These are phyloP conservation scores for Brassica juncea DNA, from an alignment of 345 rosid genomes.

Conservation along the genomic window DNA sequence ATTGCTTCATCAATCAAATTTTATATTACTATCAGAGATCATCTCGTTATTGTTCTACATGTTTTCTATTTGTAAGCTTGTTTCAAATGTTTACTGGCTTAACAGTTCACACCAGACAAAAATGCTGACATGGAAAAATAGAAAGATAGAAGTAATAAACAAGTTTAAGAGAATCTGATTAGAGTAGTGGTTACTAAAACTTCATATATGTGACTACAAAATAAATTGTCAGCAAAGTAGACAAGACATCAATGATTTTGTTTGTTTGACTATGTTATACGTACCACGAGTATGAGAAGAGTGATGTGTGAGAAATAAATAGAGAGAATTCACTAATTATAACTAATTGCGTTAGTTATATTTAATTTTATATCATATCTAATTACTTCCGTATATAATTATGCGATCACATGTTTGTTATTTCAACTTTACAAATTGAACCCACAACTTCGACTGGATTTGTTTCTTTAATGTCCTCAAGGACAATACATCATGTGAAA, in stretches of 20 bases:
- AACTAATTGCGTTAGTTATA: background rate
- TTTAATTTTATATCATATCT: background rate
- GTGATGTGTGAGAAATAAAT: background rate
- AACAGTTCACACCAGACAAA: background rate
- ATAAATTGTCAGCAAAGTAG: slow-evolving; percentile 5
- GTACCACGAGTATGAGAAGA: background rate
- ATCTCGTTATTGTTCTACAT: background rate
- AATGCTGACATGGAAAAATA: background rate
- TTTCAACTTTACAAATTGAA: background rate
- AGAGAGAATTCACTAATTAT: background rate
- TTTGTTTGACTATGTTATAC: background rate
- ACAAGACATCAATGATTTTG: background rate
- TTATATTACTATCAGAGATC: background rate
- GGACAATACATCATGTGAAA: background rate
- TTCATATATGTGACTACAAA: background rate
- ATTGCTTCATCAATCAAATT: slow-evolving; percentile 7
- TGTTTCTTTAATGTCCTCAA: background rate
- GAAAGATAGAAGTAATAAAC: background rate
- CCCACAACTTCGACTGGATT: background rate
- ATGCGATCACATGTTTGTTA: background rate
- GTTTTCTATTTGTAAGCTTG: background rate
- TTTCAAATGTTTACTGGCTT: background rate
- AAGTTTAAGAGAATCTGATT: background rate
- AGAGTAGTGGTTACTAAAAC: background rate
- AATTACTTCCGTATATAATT: background rate